Evolutionary conservation across 768 basidiomycete species (phyloP).

Genomic region (Cytidiella melzeri): DNA sequence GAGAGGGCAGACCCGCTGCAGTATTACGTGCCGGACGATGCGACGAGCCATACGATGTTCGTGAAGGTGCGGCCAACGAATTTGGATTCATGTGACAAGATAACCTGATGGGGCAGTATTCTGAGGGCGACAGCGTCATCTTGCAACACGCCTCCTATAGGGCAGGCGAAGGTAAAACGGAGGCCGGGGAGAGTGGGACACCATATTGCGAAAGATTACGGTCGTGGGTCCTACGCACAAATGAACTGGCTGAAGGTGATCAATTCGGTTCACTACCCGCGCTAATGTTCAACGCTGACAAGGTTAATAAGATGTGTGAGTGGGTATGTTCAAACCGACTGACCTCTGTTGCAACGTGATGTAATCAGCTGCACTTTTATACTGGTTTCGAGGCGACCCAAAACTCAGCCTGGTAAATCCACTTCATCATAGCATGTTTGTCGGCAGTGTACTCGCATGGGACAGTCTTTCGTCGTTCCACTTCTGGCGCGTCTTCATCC

Average conservation of each 20-base stretch:
- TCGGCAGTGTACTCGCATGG: conserved; percentile 66
- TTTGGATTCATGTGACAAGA: background rate
- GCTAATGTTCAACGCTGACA: too few relatives aligned
- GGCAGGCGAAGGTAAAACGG: background rate
- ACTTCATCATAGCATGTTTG: conserved; percentile 59
- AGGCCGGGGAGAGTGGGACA: background rate
- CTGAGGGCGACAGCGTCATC: background rate
- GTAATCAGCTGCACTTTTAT: too few relatives aligned
- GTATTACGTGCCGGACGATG: background rate
- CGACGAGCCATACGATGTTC: background rate
- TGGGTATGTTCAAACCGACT: too few relatives aligned
- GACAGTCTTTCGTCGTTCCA: conserved; percentile 34
- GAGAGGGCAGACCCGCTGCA: background rate
- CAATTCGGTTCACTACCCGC: too few relatives aligned
- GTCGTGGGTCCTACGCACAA: background rate
- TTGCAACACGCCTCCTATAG: background rate
- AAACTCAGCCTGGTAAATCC: conserved; percentile 63
- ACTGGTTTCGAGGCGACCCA: conserved; percentile 53
- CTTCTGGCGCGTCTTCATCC: conserved; percentile 23
- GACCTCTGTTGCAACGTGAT: too few relatives aligned
- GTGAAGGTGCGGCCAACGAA: background rate
- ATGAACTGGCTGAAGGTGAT: too few relatives aligned
- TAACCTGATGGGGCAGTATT: background rate
- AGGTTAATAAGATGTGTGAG: too few relatives aligned
- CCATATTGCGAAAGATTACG: background rate